Base-by-base conservation (phyloP, 2,329 filamentous ascomycete species). In the Trichoderma sp. region DNA sequence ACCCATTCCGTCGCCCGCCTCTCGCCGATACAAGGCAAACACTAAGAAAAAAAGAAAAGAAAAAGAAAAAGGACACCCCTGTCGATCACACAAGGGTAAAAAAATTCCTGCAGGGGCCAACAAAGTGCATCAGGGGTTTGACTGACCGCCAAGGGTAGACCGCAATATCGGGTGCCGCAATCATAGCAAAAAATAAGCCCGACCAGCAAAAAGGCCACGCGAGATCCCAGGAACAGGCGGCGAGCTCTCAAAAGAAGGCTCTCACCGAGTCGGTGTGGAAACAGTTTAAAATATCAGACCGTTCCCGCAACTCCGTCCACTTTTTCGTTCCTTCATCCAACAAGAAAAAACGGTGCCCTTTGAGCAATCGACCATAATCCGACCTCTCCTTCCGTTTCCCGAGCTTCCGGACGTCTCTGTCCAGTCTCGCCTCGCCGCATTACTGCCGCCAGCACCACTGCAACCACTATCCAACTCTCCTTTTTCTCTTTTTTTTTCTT, bases 61-160 rank as follows among this genome's bases (percentile, higher is more conserved):
- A 34, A 57, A 62, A 70, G 17, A 63, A 53, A 28, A 55, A 57
- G 28, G 32, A 43, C 66, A 68, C 70, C 70, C 70, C 66, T 69
- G 70, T 70, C 70, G 66, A 72, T 72, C 70, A 39, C 70, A 63
- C 66, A 72, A 58, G 66, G 70, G 65, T 68, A 70, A 72, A 55
- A 57, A 58, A 67, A 43, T 58, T 67, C 65, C 70, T 69, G 70
- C 70, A 72, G 70, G 70, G 70, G 70, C 66, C 57, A 71, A 67
- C 70, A 63, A 47, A 71, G 63, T 71, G 36, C 70, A 61, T 72
- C 72, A 72, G 72, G 72, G 66, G 72, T 58, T 72, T 70, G 59
- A 63, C 71, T 73, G 66, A 73, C 72, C 72, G 72, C 71, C 67
- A 68, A 72, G 71, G 70, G 62, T 70, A 73, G 72, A 73, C 72